Evolutionary conservation across 257 asterid genomes (phyloP), one percentile per base, ranked within the genome.

Genomic region (Rehmannia glutinosa): DNA sequence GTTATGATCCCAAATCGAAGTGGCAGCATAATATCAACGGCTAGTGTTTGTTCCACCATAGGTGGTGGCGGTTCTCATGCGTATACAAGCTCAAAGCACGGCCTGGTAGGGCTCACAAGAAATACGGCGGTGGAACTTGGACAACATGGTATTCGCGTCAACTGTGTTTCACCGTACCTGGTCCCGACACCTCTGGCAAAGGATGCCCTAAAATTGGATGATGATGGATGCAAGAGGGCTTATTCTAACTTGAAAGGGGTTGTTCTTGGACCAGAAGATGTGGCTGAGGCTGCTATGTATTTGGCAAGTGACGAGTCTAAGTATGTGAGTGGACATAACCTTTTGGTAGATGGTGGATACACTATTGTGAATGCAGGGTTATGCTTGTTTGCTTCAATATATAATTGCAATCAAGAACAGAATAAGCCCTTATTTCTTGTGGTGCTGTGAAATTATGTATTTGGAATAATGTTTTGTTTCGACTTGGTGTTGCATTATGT

Each of bases 51-150:
- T 12, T 15, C 62, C 9, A 43, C 4, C 3, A n/a, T 56, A 1
- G 86, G 81, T 4, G 81, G 81, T 6, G 16, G 0, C 3, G 62
- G 53, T 13, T 6, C 80, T 8, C 73, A 81, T 41, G 73, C 77
- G 0, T 77, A 77, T 27, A 64, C 74, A 1, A 61, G 70, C 21
- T 71, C 83, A n/a, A 82, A 78, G 63, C 80, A 66, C 1, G 78
- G 69, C 7, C 35, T 78, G 46, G 50, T 67, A 16, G 87, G 87
- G 59, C 75, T 78, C 0, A 64, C 67, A 6, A 82, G 20, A 28
- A 72, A 64, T 35, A 36, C 59, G 0, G 87, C 80, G 0, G 62
- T 73, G 11, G 87, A 78, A 64, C 80, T 82, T 1, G 80, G 80
- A 1, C 23, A 43, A 1, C 62, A 78, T 19, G 78, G 80, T 1